Evolutionary conservation across 1,284 basidiomycete species (phyloP).

Genomic region (Ganoderma multipileum): DNA sequence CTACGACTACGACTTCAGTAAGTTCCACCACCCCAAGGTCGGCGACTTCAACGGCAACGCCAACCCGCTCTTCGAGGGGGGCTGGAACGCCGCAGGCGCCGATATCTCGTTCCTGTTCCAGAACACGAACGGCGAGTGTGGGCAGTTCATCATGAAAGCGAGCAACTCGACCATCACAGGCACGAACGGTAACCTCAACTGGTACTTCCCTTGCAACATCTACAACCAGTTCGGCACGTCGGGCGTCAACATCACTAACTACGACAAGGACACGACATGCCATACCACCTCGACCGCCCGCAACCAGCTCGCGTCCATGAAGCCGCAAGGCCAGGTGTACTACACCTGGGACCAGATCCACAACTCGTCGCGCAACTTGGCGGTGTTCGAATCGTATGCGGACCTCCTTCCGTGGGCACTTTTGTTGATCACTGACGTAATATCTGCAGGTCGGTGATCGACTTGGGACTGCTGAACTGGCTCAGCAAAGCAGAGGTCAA

Average conservation of each 20-base stretch:
- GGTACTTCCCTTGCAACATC: constrained; percentile 98
- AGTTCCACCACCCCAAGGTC: constrained; percentile 82
- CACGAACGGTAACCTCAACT: constrained; percentile 64
- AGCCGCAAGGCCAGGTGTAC: constrained; percentile 85
- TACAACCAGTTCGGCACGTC: constrained; percentile 77
- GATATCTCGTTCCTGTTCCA: constrained; percentile 97
- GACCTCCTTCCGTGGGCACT: constrained; percentile 7
- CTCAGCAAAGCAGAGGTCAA: constrained; percentile 80
- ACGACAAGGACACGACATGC: constrained; percentile 72
- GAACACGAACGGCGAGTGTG: constrained; percentile 85
- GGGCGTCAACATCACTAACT: constrained; percentile 72
- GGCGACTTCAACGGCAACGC: constrained; percentile 77
- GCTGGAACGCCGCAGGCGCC: constrained; percentile 82
- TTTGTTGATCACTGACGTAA: constrained; percentile 3
- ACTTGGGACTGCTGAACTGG: constrained; percentile 87
- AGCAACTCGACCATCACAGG: constrained; percentile 71
- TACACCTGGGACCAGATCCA: constrained; percentile 91
- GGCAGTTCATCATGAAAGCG: constrained; percentile 78
- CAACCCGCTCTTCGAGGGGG: constrained; percentile 84
- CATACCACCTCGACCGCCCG: constrained; percentile 71
- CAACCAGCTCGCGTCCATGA: constrained; percentile 53
- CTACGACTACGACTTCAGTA: constrained; percentile 89
- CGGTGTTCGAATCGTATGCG: constrained; percentile 89
- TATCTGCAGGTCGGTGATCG: constrained; percentile 77
- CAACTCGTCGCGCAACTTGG: constrained; percentile 78